Evolutionary conservation across 2,329 filamentous ascomycete genomes (phyloP), one percentile per base, ranked within the genome.

Genomic region (Aspergillus thermomutatus): DNA sequence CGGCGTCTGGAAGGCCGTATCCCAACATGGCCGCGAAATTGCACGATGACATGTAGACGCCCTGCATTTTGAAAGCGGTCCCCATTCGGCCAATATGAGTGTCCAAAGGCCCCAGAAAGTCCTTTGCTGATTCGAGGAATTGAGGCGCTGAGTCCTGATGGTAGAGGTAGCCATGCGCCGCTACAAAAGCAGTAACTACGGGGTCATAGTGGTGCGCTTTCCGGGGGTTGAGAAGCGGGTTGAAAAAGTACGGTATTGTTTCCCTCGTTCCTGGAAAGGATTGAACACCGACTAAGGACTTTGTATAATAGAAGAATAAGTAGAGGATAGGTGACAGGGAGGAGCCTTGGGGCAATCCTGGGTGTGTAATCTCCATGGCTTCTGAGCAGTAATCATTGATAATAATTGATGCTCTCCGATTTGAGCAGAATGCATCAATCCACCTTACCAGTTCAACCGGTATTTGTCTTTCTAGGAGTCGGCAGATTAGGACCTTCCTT

Each of bases 261-360:
- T 85, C 82, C 11, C 78, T 74, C 17, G 85, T 80, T 65, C 80
- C 83, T 2, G 73, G 70, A 64, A 86, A 87, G 0, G 82, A 79
- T 34, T 80, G 75, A 2, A 82, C 74, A 61, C 79, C 82, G 25
- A 81, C 79, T 40, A 87, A 70, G 1, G 84, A 82, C 58, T 83
- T 83, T 2, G 78, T 78, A 61, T 87, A 87, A 57, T 82, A 82
- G 64, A 83, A 86, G n/a, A n/a, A n/a, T n/a, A n/a, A n/a, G n/a
- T n/a, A n/a, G n/a, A n/a, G n/a, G n/a, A n/a, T n/a, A n/a, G n/a
- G n/a, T n/a, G n/a, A n/a, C n/a, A n/a, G n/a, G n/a, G n/a, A n/a
- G n/a, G n/a, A n/a, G n/a, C n/a, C n/a, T n/a, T n/a, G n/a, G n/a
- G n/a, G n/a, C n/a, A n/a, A n/a, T n/a, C n/a, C n/a, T n/a, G n/a